These are phyloP conservation scores for Cercospora janseana DNA, from an alignment of 2,329 filamentous ascomycete genomes.

Conservation along the genomic window DNA sequence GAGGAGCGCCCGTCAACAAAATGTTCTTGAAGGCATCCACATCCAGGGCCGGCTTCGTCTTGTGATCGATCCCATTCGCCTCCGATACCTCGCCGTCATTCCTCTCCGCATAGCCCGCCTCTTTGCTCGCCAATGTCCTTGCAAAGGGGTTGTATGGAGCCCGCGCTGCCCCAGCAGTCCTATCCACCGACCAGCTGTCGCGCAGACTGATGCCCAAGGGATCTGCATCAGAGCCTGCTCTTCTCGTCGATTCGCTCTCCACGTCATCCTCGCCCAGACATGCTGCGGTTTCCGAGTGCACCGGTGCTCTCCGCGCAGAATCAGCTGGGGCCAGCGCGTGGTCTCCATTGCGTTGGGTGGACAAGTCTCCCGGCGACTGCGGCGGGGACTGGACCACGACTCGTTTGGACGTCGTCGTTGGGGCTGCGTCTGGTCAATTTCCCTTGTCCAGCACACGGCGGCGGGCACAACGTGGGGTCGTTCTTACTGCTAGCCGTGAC, in stretches of 20 bases:
- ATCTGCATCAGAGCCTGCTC: constrained; percentile 26
- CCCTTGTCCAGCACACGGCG: constrained; percentile 8
- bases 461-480: constrained; percentile 9
- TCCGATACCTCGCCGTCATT: constrained; percentile 7
- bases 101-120: constrained; percentile 25
- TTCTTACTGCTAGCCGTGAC: constrained; percentile 26
- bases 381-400: constrained; percentile 33
- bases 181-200: constrained; percentile 22
- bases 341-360: constrained; percentile 19
- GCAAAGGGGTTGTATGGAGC: constrained; percentile 39
- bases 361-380: constrained; percentile 28
- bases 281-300: neutral
- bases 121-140: constrained; percentile 33
- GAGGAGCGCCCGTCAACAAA: constrained; percentile 66
- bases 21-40: constrained; percentile 74
- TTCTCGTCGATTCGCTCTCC: constrained; percentile 24
- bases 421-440: constrained; percentile 27
- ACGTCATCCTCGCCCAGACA: constrained; percentile 23
- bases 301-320: constrained; percentile 17
- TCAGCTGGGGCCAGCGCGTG: too few relatives aligned
- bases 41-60: constrained; percentile 54
- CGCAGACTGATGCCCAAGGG: constrained; percentile 26
- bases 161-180: constrained; percentile 14
- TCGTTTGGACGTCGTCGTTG: constrained; percentile 32
- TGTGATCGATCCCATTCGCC: constrained; percentile 16